Base-by-base conservation (phyloP, 306 rosid species). In the Vigna hirtella region DNA sequence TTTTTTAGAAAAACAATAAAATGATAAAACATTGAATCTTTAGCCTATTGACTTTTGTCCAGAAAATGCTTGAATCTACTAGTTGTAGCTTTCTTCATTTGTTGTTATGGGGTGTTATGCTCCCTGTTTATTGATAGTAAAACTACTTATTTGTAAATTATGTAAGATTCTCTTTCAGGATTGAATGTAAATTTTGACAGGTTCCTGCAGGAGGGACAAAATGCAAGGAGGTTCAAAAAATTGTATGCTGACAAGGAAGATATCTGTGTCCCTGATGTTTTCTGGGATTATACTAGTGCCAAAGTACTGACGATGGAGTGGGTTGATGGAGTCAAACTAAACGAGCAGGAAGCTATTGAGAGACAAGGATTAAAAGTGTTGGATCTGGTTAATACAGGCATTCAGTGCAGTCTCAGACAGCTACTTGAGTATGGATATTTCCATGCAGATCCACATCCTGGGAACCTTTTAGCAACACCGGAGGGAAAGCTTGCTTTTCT, bases 401-500 rank as follows among this genome's bases (percentile, higher is more conserved):
- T 93, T 50, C 98, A 93, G 63, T 93, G 98, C 93, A 93, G 97
- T 85, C 97, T 93, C 26, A 81, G 98, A 70, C 98, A 93, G 83
- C 89, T 93, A 68, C 97, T 93, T 34, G 98, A 93, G 87, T 93
- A 93, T 28, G 98, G 98, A 70, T 93, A 91, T 86, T 93, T 93
- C 80, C 98, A 93, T 51, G 98, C 98, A 28, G 98, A 93, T 89
- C 98, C 98, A 70, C 98, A 93, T 83, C 98, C 98, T 57, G 98
- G 98, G 76, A 93, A 93, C 83, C 98, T 93, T 71, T 85, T 93
- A 80, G 98, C 98, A 38, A 93, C 97, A 30, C 91, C 97, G 9
- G 95, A 93, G 47, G 98, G 98, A 66, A 93, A 83, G 67, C 98
- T 93, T 78, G 98, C 98, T 17, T 93, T 93, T 84, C 97, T 93